These are phyloP conservation scores for Trichoderma asperelloides DNA, from an alignment of 495 filamentous ascomycete genomes.

Conservation along the genomic window DNA sequence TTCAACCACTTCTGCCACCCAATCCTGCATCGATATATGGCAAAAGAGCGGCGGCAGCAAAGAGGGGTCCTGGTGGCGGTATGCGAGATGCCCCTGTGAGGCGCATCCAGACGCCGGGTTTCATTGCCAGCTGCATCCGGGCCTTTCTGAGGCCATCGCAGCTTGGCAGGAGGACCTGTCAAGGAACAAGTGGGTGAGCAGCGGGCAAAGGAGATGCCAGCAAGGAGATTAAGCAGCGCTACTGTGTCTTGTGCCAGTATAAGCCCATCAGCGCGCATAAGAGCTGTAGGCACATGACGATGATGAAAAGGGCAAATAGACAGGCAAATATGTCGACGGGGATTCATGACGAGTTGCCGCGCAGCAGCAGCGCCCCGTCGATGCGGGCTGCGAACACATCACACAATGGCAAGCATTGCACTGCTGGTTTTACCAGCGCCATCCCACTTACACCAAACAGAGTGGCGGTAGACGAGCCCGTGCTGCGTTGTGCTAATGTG, in stretches of 20 bases:
- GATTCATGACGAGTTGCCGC: not conserved
- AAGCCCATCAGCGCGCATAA: not conserved
- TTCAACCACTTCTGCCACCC: not conserved
- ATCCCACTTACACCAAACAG: not conserved
- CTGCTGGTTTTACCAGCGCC: no score
- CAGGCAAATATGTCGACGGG: not conserved
- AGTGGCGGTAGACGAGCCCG: not conserved
- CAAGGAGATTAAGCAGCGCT: not conserved
- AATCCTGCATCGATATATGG: not conserved
- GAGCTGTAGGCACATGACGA: not conserved
- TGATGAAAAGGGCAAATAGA: not conserved
- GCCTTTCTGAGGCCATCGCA: not conserved
- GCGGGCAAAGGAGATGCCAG: not conserved
- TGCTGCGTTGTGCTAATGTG: not conserved
- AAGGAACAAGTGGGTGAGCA: not conserved
- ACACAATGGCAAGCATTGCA: no score
- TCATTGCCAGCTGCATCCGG: not conserved
- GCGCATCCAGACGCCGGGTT: slow-evolving; percentile 1
- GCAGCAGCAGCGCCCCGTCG: not conserved
- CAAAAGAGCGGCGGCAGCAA: slow-evolving; percentile 2
- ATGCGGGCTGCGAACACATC: no score
- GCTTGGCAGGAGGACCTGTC: not conserved
- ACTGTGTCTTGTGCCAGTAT: not conserved
- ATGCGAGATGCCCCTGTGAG: not conserved
- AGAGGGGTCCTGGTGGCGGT: slow-evolving; percentile 2